Percentiles rank a stretch among this genome's conserved stretches.
Evolutionary conservation across 2,329 filamentous ascomycete genomes (phyloP).

Genomic region (Alternaria brassicicola): DNA sequence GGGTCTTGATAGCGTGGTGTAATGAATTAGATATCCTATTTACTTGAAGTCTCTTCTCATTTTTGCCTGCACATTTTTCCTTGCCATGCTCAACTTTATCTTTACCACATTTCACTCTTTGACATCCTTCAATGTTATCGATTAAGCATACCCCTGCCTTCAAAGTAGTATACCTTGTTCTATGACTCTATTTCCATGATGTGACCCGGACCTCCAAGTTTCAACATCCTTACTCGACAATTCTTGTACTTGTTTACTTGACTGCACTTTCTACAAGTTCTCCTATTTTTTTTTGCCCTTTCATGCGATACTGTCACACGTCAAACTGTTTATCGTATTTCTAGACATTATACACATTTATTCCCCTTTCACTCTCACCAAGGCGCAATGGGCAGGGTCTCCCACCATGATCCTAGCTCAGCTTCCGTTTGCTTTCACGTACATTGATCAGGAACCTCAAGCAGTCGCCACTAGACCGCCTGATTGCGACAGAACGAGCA

Average conservation of each 20-base stretch:
- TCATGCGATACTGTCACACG: too few species aligned
- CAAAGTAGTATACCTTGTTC: background rate
- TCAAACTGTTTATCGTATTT: too few species aligned
- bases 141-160: accelerated
- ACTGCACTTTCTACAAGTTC: too few species aligned
- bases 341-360: too few species aligned
- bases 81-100: too few species aligned
- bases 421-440: conserved; percentile 1
- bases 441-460: background rate
- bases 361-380: conserved; percentile 1
- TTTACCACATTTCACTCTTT: background rate
- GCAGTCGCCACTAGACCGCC: background rate
- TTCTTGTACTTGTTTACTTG: background rate
- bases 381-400: background rate
- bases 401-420: background rate
- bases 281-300: too few species aligned
- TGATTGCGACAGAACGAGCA: background rate
- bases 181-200: too few species aligned
- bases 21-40: background rate
- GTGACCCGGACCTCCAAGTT: too few species aligned
- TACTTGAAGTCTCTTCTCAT: accelerated
- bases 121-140: too few species aligned
- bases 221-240: too few species aligned
- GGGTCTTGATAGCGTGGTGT: background rate
- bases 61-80: too few species aligned